These are phyloP conservation scores for Bauhinia variegata DNA, from an alignment of 306 rosid genomes.

Conservation along the genomic window DNA sequence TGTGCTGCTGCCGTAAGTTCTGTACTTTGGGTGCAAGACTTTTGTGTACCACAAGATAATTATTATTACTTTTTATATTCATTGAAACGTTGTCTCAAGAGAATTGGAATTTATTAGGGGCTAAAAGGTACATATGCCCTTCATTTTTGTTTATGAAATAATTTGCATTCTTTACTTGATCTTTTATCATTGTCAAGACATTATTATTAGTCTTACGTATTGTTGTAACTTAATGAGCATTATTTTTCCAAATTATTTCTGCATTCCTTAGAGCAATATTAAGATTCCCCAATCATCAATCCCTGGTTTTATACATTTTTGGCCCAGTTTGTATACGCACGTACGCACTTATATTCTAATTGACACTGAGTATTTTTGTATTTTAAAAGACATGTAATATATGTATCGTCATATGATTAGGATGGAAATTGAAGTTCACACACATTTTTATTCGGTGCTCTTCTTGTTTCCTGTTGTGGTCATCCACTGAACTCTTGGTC, in stretches of 20 bases:
- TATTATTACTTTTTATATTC: neutral
- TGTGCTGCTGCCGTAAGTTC: neutral
- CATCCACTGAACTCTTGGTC: neutral
- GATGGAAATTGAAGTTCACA: neutral
- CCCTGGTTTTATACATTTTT: too few species aligned
- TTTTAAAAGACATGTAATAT: too few species aligned
- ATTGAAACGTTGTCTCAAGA: neutral
- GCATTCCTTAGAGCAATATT: neutral
- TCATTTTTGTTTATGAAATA: neutral
- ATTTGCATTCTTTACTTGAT: neutral
- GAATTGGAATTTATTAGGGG: neutral
- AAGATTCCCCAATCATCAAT: too few species aligned
- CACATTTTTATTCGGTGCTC: neutral
- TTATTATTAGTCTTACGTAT: neutral
- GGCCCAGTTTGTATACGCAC: too few species aligned
- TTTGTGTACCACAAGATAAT: too few species aligned
- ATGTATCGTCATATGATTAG: too few species aligned
- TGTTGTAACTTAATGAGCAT: slow-evolving; percentile 1
- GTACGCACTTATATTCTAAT: too few species aligned
- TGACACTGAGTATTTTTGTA: too few species aligned
- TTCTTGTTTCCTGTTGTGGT: too few species aligned
- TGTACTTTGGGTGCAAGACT: neutral
- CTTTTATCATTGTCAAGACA: too few species aligned
- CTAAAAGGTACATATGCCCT: neutral
- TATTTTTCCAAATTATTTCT: neutral